Evolutionary conservation across 2,329 filamentous ascomycete species (phyloP), one percentile per base, ranked within the genome.

Genomic region (Tolypocladium ophioglossoides): DNA sequence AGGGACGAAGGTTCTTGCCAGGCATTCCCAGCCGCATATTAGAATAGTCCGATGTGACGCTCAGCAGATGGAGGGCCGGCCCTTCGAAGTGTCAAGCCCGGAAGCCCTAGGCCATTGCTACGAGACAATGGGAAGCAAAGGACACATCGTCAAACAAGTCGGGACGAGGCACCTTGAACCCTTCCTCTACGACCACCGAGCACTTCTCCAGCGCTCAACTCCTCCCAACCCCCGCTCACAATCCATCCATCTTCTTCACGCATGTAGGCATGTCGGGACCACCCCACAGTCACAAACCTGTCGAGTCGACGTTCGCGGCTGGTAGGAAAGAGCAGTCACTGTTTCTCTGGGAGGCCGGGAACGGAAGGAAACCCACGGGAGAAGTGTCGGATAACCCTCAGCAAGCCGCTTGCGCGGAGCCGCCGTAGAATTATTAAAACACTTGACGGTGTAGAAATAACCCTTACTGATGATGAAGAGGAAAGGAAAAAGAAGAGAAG

Each of bases 341-440:
- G 50, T 64, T 74, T 57, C 62, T 78, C 56, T 74, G 61, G 75
- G 74, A 68, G 76, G 76, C 76, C 74, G 76, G 76, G 76, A 78
- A 78, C 76, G 76, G 75, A 77, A 72, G 74, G 70, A 76, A 70
- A 76, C 72, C 71, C 73, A 78, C 72, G 64, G 72, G 65, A 34
- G 48, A 52, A 66, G 66, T 63, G 58, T 62, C 62, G 67, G 65
- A 70, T 74, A 74, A 72, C 75, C 74, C 74, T 76, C 75, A 78
- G 76, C 75, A 77, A 76, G 74, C 74, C 75, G 73, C 75, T 64
- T 67, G 68, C 65, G 76, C 73, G 76, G 74, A 78, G 76, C 75
- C 76, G 68, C 72, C 75, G 65, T 63, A 61, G 60, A 68, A 69
- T 70, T 69, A 68, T 68, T 66, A 68, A 71, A 72, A 73, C 74